These are phyloP conservation scores for Thalia dealbata DNA, from an alignment of 176 grass and related monocot species.

Conservation along the genomic window DNA sequence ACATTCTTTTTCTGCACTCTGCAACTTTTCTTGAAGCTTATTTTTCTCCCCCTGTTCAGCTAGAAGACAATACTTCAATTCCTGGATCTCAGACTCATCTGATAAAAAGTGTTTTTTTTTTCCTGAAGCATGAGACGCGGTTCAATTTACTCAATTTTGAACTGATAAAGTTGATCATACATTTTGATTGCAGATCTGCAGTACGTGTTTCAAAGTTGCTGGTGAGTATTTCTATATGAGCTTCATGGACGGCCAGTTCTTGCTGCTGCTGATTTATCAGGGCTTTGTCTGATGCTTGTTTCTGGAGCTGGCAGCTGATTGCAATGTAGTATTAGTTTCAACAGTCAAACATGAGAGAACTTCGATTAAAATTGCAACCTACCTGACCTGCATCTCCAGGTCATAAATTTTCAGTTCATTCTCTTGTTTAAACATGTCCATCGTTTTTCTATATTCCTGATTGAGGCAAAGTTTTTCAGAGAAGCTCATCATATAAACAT, in stretches of 20 bases:
- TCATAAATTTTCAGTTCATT: conserved; percentile 38
- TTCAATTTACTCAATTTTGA: background rate
- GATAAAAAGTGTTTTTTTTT: conserved; percentile 4
- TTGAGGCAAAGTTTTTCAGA: conserved; percentile 22
- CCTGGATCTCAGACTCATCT: conserved; percentile 63
- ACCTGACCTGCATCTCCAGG: conserved; percentile 64
- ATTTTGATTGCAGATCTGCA: conserved; percentile 45
- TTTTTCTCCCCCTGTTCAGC: conserved; percentile 83
- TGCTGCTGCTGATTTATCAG: conserved; percentile 39
- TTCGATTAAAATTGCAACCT: conserved; percentile 4
- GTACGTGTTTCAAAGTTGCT: conserved; percentile 48
- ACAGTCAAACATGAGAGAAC: conserved; percentile 2
- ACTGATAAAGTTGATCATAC: conserved; percentile 27
- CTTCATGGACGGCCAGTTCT: conserved; percentile 47
- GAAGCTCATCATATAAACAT: background rate
- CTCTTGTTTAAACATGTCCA: conserved; percentile 45
- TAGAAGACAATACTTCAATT: conserved; percentile 52
- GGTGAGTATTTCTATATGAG: conserved; percentile 45
- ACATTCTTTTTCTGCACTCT: conserved; percentile 68
- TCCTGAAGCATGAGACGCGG: background rate
- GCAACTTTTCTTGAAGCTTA: conserved; percentile 47
- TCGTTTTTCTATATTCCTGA: conserved; percentile 51
- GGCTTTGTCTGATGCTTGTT: conserved; percentile 53
- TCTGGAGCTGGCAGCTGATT: conserved; percentile 52
- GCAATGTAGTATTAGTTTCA: conserved; percentile 10